phyloP scores from a whole-genome alignment of 768 basidiomycete species.

The Filobasidium floriforme region DNA sequence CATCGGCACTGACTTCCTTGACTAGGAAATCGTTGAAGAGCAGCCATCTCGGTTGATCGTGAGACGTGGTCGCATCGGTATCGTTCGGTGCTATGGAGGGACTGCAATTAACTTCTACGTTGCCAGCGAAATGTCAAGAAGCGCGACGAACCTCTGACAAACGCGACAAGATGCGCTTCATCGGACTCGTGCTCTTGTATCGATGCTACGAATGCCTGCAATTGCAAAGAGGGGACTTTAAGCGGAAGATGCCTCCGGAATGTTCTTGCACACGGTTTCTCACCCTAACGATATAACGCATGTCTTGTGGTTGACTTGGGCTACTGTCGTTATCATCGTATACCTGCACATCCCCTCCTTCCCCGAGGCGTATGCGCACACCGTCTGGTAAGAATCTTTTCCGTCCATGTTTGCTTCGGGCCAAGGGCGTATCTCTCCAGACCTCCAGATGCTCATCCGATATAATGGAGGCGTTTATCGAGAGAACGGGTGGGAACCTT shows the following conservation, averaged over 20 bases:
- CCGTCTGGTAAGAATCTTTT: conserved; percentile 28
- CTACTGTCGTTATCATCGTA: conserved; percentile 5
- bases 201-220: conserved; percentile 11
- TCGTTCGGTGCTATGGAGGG: conserved; percentile 9
- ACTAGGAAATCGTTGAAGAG: conserved; percentile 97
- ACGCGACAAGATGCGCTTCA: conserved; percentile 74
- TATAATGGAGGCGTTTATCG: conserved; percentile 74
- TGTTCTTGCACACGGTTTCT: neutral
- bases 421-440: conserved; percentile 60
- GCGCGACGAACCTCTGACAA: conserved; percentile 61
- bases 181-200: conserved; percentile 71
- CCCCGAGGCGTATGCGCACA: conserved; percentile 7
- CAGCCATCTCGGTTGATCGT: conserved; percentile 59
- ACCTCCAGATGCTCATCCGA: conserved; percentile 63
- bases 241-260: neutral
- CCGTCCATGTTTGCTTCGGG: conserved; percentile 9
- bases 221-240: neutral
- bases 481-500: conserved; percentile 67
- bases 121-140: no score
- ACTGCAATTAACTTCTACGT: neutral
- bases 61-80: neutral
- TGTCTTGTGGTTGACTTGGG: neutral
- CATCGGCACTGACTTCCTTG: conserved; percentile 69
- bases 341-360: conserved; percentile 1
- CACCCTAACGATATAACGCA: conserved; percentile 17